Conservation (phyloP, 1,284 basidiomycete genomes). For the Cutaneotrichosporon sp. region DNA sequence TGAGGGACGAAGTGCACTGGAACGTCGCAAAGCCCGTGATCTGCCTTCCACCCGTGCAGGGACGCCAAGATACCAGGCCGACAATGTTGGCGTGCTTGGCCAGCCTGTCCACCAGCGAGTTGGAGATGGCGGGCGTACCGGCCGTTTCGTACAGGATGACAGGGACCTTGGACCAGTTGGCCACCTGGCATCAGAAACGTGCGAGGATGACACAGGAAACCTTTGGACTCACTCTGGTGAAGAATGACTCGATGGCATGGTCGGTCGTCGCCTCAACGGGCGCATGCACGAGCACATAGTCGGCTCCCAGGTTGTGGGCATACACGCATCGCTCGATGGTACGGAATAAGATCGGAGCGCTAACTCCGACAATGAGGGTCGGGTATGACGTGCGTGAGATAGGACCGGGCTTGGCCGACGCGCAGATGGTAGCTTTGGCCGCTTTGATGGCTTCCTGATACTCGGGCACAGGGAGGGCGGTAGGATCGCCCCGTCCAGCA, state of each 20-base stretch:
- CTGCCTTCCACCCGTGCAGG: neutral
- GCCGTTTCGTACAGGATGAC: slow-evolving; percentile 7
- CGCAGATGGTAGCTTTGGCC: slow-evolving; percentile 1
- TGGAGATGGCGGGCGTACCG: slow-evolving; percentile 1
- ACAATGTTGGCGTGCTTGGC: slow-evolving; percentile 6
- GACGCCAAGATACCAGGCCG: slow-evolving; percentile 3
- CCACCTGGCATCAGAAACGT: slow-evolving; percentile 1
- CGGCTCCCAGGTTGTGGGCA: neutral
- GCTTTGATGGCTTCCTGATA: slow-evolving; percentile 1
- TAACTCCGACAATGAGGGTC: slow-evolving; percentile 3
- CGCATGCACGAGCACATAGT: slow-evolving; percentile 9
- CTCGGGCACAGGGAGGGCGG: neutral
- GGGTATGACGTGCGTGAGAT: neutral
- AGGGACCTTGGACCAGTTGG: slow-evolving; percentile 8
- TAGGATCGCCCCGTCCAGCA: neutral
- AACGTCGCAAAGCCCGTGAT: slow-evolving; percentile 2
- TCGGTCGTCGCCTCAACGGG: slow-evolving; percentile 1
- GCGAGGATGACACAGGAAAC: neutral
- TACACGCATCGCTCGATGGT: slow-evolving; percentile 3
- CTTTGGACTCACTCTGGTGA: slow-evolving; percentile 2
- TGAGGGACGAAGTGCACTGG: neutral
- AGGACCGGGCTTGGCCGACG: neutral
- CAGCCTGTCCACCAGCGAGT: neutral
- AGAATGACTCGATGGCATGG: neutral
- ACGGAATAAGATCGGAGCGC: neutral